phyloP scores from a whole-genome alignment of 176 grass and related monocot species.

The Oryza meridionalis region DNA sequence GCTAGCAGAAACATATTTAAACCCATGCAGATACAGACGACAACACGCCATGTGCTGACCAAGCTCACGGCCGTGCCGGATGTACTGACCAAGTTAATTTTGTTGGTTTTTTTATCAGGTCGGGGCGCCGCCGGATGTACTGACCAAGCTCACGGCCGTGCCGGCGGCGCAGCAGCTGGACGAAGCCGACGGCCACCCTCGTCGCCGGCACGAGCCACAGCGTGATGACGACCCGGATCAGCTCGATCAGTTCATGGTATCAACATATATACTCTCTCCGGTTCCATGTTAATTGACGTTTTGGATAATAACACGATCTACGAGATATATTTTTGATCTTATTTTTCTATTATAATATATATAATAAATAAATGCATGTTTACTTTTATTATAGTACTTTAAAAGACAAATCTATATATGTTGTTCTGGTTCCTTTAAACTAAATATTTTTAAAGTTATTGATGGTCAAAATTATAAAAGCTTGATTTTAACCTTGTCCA shows the following conservation, averaged over 20 bases:
- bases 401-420: no score
- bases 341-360: no score
- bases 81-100: background rate
- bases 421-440: no score
- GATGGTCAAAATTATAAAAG: no score
- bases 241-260: constrained; percentile 95
- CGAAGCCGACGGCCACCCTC: background rate
- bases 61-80: no score
- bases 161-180: constrained; percentile 41
- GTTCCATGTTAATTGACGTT: no score
- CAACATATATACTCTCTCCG: background rate
- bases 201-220: constrained; percentile 23
- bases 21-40: background rate
- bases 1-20: background rate
- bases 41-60: background rate
- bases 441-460: no score
- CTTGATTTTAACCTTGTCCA: no score
- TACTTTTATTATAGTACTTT: no score
- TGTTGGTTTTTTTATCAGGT: constrained; percentile 39
- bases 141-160: constrained; percentile 56
- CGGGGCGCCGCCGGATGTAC: constrained; percentile 66
- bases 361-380: no score
- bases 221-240: constrained; percentile 68
- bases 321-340: no score
- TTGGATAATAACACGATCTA: no score